Conservation (phyloP, 2,329 filamentous ascomycete species). For the Fusarium transvaalense region DNA sequence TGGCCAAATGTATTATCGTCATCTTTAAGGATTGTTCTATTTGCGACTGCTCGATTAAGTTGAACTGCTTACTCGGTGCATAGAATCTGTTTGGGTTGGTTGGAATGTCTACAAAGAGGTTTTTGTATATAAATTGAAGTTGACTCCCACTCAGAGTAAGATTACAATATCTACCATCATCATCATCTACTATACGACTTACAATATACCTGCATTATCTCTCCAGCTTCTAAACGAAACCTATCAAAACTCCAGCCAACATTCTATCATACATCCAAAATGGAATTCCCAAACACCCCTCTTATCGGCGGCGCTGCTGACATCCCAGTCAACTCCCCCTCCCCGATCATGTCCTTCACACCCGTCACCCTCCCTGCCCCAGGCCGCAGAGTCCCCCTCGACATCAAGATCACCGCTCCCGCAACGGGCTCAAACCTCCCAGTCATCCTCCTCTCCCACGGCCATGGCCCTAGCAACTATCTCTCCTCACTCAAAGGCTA, state of each 20-base stretch:
- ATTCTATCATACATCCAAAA: not conserved
- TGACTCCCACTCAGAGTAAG: too few relatives aligned
- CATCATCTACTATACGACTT: not conserved
- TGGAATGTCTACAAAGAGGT: not conserved
- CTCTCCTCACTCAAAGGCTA: conserved; percentile 47
- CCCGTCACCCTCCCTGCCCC: conserved; percentile 38
- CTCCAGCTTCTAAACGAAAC: too few relatives aligned
- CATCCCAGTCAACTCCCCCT: conserved; percentile 36
- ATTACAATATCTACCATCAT: not conserved
- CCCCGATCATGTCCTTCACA: conserved; percentile 42
- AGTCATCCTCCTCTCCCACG: conserved; percentile 47
- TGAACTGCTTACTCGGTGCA: not conserved
- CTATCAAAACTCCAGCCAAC: not conserved
- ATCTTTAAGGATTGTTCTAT: not conserved
- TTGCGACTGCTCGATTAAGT: not conserved
- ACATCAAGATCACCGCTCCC: conserved; percentile 44
- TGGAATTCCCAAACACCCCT: conserved; percentile 43
- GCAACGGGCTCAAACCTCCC: conserved; percentile 33
- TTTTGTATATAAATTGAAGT: conserved; percentile 20
- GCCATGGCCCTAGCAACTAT: conserved; percentile 47
- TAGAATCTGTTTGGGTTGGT: not conserved
- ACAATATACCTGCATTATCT: accelerated
- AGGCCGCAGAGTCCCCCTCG: conserved; percentile 40
- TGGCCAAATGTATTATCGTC: not conserved
- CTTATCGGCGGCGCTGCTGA: conserved; percentile 44